Evolutionary conservation across 2,329 filamentous ascomycete genomes (phyloP).

Genomic region (Aspergillus sp.): DNA sequence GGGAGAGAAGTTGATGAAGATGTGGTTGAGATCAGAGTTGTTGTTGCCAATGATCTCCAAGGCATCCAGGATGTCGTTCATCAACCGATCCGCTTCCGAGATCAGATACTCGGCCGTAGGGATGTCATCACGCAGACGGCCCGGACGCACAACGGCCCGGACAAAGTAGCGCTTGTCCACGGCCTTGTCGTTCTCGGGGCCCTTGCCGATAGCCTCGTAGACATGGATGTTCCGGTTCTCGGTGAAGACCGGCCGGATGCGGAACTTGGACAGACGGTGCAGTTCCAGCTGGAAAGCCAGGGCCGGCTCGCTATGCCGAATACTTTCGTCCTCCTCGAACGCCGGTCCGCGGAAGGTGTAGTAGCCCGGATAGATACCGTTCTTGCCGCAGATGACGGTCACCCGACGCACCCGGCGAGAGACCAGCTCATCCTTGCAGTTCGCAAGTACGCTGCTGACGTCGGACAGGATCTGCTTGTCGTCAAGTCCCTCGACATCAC

Average conservation of each 20-base stretch:
- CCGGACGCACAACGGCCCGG: slow-evolving; percentile 86
- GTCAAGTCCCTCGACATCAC: slow-evolving; percentile 73
- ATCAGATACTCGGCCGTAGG: slow-evolving; percentile 98
- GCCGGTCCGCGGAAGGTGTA: slow-evolving; percentile 93
- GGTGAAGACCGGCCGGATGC: slow-evolving; percentile 96
- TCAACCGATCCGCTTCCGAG: slow-evolving; percentile 88
- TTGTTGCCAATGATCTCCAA: slow-evolving; percentile 98
- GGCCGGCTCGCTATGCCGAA: slow-evolving; percentile 93
- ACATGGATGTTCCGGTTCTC: slow-evolving; percentile 99
- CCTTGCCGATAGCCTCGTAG: slow-evolving; percentile 93
- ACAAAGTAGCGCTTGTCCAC: slow-evolving; percentile 88
- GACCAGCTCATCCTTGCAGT: slow-evolving; percentile 75
- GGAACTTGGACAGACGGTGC: slow-evolving; percentile 87
- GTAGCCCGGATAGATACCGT: slow-evolving; percentile 92
- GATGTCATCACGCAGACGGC: slow-evolving; percentile 91
- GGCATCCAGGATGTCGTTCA: slow-evolving; percentile 96
- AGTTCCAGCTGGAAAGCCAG: slow-evolving; percentile 98
- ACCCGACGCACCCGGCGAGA: slow-evolving; percentile 76
- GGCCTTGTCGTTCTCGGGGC: slow-evolving; percentile 70
- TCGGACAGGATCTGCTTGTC: slow-evolving; percentile 73
- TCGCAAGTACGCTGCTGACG: slow-evolving; percentile 66
- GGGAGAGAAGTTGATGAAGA: slow-evolving; percentile 99
- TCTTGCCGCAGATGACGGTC: slow-evolving; percentile 92
- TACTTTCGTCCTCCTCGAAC: slow-evolving; percentile 87
- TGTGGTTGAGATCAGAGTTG: slow-evolving; percentile 98